Evolutionary conservation across 352 stramenopile species (phyloP).

Genomic region (Phytophthora colocasiae): DNA sequence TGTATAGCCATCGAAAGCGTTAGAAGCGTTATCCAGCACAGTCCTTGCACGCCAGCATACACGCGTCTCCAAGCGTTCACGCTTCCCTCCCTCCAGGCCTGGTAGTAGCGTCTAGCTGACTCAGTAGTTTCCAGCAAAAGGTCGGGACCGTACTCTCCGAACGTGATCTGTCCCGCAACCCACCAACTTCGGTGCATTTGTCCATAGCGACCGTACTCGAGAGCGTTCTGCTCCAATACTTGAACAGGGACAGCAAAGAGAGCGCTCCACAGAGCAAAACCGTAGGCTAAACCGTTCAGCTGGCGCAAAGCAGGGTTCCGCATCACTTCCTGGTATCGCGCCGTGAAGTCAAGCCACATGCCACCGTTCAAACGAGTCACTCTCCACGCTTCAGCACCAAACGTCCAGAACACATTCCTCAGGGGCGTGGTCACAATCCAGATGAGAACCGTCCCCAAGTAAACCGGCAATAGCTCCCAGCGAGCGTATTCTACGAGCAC

Average conservation of each 20-base stretch:
- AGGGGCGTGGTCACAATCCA: neutral
- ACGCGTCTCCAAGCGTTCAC: neutral
- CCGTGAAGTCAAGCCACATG: neutral
- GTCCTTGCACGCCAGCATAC: neutral
- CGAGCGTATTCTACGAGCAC: no score
- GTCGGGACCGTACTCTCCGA: neutral
- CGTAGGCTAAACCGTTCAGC: neutral
- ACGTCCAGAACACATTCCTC: neutral
- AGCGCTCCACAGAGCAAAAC: neutral
- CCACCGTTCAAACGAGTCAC: neutral
- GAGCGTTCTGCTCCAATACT: neutral
- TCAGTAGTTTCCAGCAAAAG: neutral
- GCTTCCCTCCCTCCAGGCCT: no score
- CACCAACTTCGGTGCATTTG: neutral
- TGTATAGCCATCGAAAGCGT: neutral
- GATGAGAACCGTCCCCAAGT: neutral
- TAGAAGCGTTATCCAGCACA: neutral
- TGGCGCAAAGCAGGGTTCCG: neutral
- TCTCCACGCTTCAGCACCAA: neutral
- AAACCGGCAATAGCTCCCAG: no score
- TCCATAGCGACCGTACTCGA: neutral
- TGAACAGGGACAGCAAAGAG: neutral
- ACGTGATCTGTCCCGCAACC: neutral
- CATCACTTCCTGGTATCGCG: neutral
- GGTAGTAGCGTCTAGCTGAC: neutral